Base-by-base conservation (phyloP, 2,329 filamentous ascomycete species). In the Clarireedia monteithiana region DNA sequence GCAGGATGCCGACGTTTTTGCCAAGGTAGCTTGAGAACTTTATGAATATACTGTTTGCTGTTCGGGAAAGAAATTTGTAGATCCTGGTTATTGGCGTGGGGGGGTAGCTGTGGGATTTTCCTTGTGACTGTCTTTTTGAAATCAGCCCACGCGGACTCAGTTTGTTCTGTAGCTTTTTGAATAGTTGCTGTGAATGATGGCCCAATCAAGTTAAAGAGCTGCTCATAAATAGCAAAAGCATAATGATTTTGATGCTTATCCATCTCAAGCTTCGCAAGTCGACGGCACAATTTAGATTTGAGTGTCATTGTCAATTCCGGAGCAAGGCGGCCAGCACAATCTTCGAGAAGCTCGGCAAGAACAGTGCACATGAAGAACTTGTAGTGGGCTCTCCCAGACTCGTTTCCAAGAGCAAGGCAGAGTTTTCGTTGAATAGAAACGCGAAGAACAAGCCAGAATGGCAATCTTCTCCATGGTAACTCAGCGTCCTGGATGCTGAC, bases 361-460 rank as follows among this genome's bases (percentile, higher is more conserved):
- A 82, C 47, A 2, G 72, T 53, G 48, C 73, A 76, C n/a, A 85
- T 73, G 7, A 85, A 60, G 14, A 78, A 72, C 59, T 87, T 87
- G 72, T 84, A 86, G 34, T 74, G 70, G 0, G 75, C 59, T 2
- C 73, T 70, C 1, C 80, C 80, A 0, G 64, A 26, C 1, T 75
- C 67, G 1, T 64, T 59, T 1, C 75, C 75, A 1, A 77, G 60
- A 0, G 63, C 23, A 1, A 71, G 59, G 26, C 69, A 73, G 0
- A 87, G 70, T 6, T 77, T 72, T 0, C 83, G 74, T 49, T 83
- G 76, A 1, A 81, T 62, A 0, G 75, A 72, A 1, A 88, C 82
- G 0, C 83, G 78, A 4, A 88, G 66, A 0, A 83, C 70, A 0
- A 89, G 75, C 78, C 83, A 89, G 50, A 79, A 75, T 0, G 85